Evolutionary conservation across 164 flowering plant species (phyloP), one percentile per base, ranked within the genome.

Genomic region (Macadamia tetraphylla): DNA sequence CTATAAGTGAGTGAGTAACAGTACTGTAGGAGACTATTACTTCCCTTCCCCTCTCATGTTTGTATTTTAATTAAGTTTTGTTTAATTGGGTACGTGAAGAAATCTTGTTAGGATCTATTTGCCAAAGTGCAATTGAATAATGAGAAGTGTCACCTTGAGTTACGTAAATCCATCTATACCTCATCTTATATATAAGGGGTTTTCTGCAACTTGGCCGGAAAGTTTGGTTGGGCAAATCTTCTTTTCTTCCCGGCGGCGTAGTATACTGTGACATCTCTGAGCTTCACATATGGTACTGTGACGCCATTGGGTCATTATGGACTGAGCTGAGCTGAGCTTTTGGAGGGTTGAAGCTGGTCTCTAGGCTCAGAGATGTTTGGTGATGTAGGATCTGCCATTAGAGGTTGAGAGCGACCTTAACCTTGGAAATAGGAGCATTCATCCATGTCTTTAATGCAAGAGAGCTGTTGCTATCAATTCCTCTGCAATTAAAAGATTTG

Each of bases 41-140:
- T 23, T 23, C 23, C 23, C 23, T 23, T 23, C 23, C 23, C 23
- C 23, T 23, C 23, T 23, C 23, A 23, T 46, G 7, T 46, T 61
- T 29, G 23, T 53, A 2, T 17, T 49, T 53, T n/a, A 15, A 14
- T 23, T 10, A 15, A 40, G 29, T 46, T 58, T 18, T 46, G 18
- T 46, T 30, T 13, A 13, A 58, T 43, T 18, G 56, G 9, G 53
- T 42, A 60, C 48, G 67, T 69, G 71, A 67, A 66, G 55, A 23
- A 42, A 71, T 70, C 64, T 81, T 76, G 94, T 89, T 85, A 80
- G 85, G 91, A 87, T 85, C 73, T 80, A 60, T 83, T 87, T 89
- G 94, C 87, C 94, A 78, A 78, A 64, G 71, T 61, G 69, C 71
- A 70, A 71, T 58, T 63, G 75, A 86, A 85, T 80, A 80, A 88